phyloP scores from a whole-genome alignment of 768 basidiomycete genomes.

The Gymnopilus junonius region DNA sequence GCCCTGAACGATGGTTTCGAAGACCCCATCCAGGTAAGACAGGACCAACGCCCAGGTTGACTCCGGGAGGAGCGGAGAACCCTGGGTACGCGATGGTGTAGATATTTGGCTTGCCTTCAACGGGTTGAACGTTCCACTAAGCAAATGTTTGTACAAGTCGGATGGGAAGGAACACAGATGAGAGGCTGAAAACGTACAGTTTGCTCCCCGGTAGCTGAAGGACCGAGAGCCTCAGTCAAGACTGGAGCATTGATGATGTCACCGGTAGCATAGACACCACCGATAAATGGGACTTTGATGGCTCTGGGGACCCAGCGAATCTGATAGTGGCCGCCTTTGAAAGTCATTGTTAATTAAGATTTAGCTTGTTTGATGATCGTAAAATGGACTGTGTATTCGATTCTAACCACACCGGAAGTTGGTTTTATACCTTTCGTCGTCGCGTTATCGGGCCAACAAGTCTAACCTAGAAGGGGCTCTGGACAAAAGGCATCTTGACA shows the following conservation, averaged over 20 bases:
- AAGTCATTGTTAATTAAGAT: background rate
- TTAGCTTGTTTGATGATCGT: too few species aligned
- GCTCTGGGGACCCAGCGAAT: background rate
- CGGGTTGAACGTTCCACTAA: background rate
- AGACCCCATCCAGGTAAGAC: background rate
- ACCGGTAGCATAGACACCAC: background rate
- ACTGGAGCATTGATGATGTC: background rate
- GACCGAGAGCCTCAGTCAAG: background rate
- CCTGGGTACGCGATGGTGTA: background rate
- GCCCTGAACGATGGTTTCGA: background rate
- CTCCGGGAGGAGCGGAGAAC: background rate
- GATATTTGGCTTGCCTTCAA: background rate
- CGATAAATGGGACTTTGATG: background rate
- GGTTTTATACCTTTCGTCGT: too few species aligned
- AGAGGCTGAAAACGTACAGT: background rate
- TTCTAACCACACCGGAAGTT: too few species aligned
- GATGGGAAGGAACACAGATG: background rate
- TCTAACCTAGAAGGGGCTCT: too few species aligned
- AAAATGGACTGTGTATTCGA: too few species aligned
- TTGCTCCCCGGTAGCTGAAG: background rate
- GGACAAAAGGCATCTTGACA: too few species aligned
- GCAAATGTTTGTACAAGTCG: background rate
- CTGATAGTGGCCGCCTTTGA: background rate
- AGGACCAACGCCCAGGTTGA: background rate
- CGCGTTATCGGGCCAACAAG: too few species aligned